These are phyloP conservation scores for Wolfiporia cocos DNA, from an alignment of 1,284 basidiomycete species.

Conservation along the genomic window DNA sequence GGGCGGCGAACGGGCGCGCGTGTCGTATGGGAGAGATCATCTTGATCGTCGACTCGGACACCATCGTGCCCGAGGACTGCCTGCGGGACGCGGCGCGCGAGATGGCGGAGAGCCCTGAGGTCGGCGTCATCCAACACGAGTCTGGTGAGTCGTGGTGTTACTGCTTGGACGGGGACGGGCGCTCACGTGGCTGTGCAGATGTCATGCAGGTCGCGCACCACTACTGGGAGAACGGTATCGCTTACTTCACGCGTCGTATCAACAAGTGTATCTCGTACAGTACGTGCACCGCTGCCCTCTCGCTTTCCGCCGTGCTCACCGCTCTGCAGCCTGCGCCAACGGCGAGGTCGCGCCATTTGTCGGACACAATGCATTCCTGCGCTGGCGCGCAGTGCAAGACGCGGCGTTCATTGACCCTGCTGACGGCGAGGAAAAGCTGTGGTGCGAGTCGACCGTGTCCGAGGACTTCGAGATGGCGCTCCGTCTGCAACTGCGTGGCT, in stretches of 20 bases:
- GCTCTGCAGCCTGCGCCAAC: constrained; percentile 41
- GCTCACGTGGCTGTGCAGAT: constrained; percentile 19
- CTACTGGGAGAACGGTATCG: constrained; percentile 55
- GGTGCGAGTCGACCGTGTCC: constrained; percentile 54
- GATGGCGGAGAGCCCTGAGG: constrained; percentile 43
- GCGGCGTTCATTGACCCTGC: constrained; percentile 38
- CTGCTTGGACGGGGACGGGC: background rate
- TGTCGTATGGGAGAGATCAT: constrained; percentile 38
- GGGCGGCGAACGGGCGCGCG: constrained; percentile 36
- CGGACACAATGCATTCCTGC: constrained; percentile 56
- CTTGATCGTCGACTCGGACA: constrained; percentile 48
- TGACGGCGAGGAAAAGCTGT: constrained; percentile 44
- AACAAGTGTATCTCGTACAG: constrained; percentile 39
- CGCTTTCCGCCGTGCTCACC: too few relatives aligned
- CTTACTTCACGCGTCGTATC: constrained; percentile 49
- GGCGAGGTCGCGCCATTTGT: constrained; percentile 53
- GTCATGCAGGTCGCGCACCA: constrained; percentile 52
- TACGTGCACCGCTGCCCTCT: too few relatives aligned
- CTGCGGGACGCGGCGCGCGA: constrained; percentile 51
- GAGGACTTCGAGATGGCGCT: constrained; percentile 57
- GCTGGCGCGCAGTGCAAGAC: constrained; percentile 52
- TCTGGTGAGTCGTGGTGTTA: constrained; percentile 22
- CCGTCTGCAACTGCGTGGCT: constrained; percentile 41
- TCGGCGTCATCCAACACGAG: constrained; percentile 49
- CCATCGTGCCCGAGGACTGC: constrained; percentile 53